A percentile compares a stretch with the other conserved stretches of the same genome.
Conservation (phyloP, 192 early-diverging fungal species). For the Gigaspora rosea region DNA sequence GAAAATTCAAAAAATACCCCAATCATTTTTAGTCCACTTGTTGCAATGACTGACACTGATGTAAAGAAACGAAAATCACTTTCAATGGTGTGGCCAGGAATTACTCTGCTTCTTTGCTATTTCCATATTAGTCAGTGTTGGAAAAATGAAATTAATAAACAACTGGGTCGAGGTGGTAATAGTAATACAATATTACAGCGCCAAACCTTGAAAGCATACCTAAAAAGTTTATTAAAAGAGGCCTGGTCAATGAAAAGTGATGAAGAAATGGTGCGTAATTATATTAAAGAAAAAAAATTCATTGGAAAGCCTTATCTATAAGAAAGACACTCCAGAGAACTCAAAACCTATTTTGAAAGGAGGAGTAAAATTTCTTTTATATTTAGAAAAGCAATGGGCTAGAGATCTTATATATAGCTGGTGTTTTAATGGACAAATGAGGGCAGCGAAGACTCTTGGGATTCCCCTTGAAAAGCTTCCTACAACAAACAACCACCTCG, state of each 20-base stretch:
- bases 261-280: no score
- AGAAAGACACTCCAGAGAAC: background rate
- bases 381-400: background rate
- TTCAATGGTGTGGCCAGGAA: background rate
- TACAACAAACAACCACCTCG: slow-evolving; percentile 5
- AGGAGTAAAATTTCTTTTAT: background rate
- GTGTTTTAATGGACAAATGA: background rate
- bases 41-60: slow-evolving; percentile 16
- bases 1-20: no score
- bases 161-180: background rate
- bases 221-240: background rate
- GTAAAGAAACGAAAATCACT: background rate
- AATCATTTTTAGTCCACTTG: background rate
- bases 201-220: background rate
- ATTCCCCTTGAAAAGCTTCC: background rate
- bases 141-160: background rate
- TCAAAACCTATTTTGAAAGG: background rate
- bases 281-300: no score
- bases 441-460: background rate
- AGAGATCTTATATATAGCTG: background rate
- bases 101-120: background rate
- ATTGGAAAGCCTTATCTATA: no score
- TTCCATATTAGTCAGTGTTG: background rate
- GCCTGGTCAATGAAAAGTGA: no score
- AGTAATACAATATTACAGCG: background rate